Percentiles rank a stretch among this genome's conserved stretches.
Conservation (phyloP, 805 yeast genomes). For the Metschnikowia lochheadii region DNA sequence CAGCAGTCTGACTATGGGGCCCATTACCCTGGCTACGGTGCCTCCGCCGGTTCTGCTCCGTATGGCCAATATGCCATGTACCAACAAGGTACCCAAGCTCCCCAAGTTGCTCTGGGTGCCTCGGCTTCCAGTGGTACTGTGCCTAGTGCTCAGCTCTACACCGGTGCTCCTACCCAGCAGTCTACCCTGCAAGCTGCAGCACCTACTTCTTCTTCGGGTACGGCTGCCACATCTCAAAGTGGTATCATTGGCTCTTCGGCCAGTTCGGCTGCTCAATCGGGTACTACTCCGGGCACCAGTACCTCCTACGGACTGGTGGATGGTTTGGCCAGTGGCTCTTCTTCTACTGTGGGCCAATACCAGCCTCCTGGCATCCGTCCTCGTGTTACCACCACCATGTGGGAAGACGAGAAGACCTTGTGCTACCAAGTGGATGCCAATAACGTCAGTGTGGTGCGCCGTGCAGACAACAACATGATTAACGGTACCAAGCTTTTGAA, state of each 20-base stretch:
- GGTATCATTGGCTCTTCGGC: conserved; percentile 15
- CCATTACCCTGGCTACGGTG: conserved; percentile 16
- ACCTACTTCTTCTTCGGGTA: conserved; percentile 16
- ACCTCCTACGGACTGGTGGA: conserved; percentile 15
- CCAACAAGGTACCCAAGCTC: conserved; percentile 13
- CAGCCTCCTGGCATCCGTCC: conserved; percentile 51
- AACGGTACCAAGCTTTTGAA: conserved; percentile 80
- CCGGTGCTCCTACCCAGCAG: conserved; percentile 8
- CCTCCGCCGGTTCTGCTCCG: conserved; percentile 10
- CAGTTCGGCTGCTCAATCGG: conserved; percentile 14
- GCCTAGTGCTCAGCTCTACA: conserved; percentile 16
- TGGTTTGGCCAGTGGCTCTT: conserved; percentile 14
- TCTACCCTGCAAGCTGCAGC: conserved; percentile 11
- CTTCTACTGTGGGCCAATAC: conserved; percentile 39
- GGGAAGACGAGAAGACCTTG: conserved; percentile 85
- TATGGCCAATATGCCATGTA: conserved; percentile 18
- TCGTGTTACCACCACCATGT: conserved; percentile 77
- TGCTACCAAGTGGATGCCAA: conserved; percentile 85
- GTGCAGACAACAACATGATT: conserved; percentile 83
- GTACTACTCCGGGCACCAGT: conserved; percentile 10
- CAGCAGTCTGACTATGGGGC: conserved; percentile 15
- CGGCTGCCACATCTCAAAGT: conserved; percentile 25
- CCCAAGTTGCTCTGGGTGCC: conserved; percentile 7
- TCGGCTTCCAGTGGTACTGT: conserved; percentile 8
- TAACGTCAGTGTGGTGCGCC: conserved; percentile 73